phyloP scores from a whole-genome alignment of 257 asterid species.

The Solanum sejunctum region DNA sequence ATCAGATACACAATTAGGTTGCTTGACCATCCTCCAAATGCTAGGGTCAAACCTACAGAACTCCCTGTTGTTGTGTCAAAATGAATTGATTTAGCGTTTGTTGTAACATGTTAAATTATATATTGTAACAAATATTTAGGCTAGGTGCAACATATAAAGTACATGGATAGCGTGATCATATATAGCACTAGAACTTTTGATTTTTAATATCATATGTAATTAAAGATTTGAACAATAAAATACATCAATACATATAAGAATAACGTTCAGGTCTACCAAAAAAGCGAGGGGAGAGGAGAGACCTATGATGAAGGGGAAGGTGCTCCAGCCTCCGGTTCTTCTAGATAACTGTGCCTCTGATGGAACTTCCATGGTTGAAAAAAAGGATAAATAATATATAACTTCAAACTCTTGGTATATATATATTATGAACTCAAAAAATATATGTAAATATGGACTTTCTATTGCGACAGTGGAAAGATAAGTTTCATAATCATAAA shows the following conservation, averaged over 20 bases:
- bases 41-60: conserved; percentile 16
- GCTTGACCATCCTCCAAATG: conserved; percentile 24
- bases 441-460: not conserved
- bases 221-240: not conserved
- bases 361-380: not conserved
- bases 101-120: not conserved
- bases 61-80: conserved; percentile 17
- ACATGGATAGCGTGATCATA: not conserved
- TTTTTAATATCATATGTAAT: not conserved
- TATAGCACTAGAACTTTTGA: not conserved
- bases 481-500: not conserved
- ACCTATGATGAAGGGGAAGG: conserved; percentile 12
- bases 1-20: conserved; percentile 38
- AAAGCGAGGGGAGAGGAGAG: not conserved
- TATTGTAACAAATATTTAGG: not conserved
- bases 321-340: conserved; percentile 9
- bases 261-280: not conserved
- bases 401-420: not conserved
- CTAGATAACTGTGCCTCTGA: not conserved
- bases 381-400: not conserved
- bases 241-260: not conserved
- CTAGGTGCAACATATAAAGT: not conserved
- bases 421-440: not conserved
- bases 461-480: not conserved
- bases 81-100: not conserved